phyloP scores from a whole-genome alignment of 2,329 filamentous ascomycete genomes.

The Emergomyces orientalis region DNA sequence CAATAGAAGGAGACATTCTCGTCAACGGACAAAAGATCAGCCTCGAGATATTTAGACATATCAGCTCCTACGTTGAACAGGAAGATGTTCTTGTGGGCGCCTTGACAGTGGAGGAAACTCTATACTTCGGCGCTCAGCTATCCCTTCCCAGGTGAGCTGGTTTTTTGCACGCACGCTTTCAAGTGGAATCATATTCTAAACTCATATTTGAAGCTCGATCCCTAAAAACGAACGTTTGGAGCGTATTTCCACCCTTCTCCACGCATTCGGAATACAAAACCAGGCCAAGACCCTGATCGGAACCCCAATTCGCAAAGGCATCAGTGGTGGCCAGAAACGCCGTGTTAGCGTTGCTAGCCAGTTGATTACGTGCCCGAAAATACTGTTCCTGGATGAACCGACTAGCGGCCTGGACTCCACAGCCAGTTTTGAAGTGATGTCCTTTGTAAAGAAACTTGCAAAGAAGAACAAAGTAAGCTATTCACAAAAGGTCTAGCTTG shows the following conservation, averaged over 20 bases:
- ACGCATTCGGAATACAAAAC: slow-evolving; percentile 61
- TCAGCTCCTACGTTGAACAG: slow-evolving; percentile 76
- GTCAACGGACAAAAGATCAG: slow-evolving; percentile 55
- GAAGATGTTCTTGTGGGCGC: slow-evolving; percentile 77
- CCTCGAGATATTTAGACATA: slow-evolving; percentile 48
- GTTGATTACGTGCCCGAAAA: slow-evolving; percentile 69
- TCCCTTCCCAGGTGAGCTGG: slow-evolving; percentile 44
- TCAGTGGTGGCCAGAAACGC: slow-evolving; percentile 78
- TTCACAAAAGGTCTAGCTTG: not conserved
- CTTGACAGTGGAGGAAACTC: slow-evolving; percentile 68
- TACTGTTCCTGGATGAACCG: slow-evolving; percentile 75
- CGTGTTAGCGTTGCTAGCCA: slow-evolving; percentile 71
- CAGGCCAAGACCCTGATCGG: slow-evolving; percentile 67
- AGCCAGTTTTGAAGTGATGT: slow-evolving; percentile 66
- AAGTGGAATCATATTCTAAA: not conserved
- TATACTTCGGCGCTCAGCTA: slow-evolving; percentile 67
- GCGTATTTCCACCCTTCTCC: slow-evolving; percentile 57
- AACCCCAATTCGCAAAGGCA: slow-evolving; percentile 71
- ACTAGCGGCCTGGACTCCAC: slow-evolving; percentile 76
- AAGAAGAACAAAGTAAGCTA: slow-evolving; percentile 52
- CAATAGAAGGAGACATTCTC: slow-evolving; percentile 45
- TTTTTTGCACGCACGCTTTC: not conserved
- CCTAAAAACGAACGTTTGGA: slow-evolving; percentile 50
- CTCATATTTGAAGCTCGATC: slow-evolving; percentile 24
- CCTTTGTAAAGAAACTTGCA: slow-evolving; percentile 58